A percentile compares a stretch with the other conserved stretches of the same genome.
Conservation (phyloP, 176 grass and related monocot genomes). For the Metroxylon sagu region DNA sequence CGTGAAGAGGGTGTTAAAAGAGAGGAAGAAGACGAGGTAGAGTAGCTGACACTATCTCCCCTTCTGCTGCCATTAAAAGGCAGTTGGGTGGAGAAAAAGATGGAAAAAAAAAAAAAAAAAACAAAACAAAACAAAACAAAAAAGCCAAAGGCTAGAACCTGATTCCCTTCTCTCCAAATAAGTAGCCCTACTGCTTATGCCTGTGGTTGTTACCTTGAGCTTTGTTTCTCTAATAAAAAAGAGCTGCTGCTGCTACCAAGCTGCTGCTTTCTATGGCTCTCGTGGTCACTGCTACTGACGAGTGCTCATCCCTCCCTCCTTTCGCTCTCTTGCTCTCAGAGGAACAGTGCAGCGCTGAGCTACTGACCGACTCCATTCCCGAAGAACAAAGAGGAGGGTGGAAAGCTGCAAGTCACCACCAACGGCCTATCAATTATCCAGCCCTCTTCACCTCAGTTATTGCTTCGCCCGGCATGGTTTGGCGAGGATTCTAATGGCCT, state of each 20-base stretch:
- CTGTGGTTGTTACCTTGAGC: too few relatives aligned
- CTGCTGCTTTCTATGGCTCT: too few relatives aligned
- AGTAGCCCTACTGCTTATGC: too few relatives aligned
- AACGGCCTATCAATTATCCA: too few relatives aligned
- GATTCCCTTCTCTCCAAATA: not conserved
- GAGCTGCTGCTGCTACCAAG: too few relatives aligned
- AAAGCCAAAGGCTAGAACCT: constrained; percentile 1
- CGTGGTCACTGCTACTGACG: too few relatives aligned
- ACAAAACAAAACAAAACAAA: not conserved
- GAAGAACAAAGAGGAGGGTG: constrained; percentile 21
- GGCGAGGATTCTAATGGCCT: constrained; percentile 3
- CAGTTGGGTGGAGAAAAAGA: not conserved
- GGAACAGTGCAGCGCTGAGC: constrained; percentile 17
- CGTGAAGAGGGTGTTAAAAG: not conserved
- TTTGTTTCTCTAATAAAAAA: too few relatives aligned
- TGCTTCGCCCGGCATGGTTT: too few relatives aligned
- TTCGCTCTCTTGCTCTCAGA: constrained; percentile 8
- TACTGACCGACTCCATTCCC: constrained; percentile 27
- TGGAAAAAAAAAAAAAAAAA: not conserved
- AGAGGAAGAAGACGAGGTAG: too few relatives aligned
- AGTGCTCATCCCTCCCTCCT: not conserved
- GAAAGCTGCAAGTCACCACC: too few relatives aligned
- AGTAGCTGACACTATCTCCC: constrained; percentile 1
- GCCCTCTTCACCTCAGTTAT: too few relatives aligned
- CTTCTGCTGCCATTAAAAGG: constrained; percentile 6